A percentile compares a stretch with the other conserved stretches of the same genome.
Evolutionary conservation across 2,329 filamentous ascomycete species (phyloP).

Genomic region (Monilinia fructigena): DNA sequence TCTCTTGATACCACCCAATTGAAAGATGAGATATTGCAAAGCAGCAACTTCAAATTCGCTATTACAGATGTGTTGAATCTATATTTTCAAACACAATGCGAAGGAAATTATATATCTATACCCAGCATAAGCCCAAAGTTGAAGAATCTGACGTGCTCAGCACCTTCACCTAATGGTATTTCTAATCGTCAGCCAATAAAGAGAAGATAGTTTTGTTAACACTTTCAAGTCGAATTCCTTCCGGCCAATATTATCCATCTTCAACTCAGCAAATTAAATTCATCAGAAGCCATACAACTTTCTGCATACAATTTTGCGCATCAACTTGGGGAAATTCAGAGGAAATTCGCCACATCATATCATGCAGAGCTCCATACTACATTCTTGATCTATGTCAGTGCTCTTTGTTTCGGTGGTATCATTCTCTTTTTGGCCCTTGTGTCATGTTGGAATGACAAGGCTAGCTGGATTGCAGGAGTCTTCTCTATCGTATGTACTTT

Average conservation of each 20-base stretch:
- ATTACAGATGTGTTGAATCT: conserved; percentile 12
- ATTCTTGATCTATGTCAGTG: background rate
- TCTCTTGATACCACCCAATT: conserved; percentile 7
- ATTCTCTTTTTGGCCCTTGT: background rate
- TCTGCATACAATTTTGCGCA: conserved; percentile 1
- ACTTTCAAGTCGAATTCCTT: background rate
- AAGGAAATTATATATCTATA: conserved; percentile 5
- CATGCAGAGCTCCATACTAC: background rate
- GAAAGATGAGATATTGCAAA: background rate
- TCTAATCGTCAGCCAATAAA: background rate
- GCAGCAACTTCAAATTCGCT: background rate
- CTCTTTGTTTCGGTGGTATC: background rate
- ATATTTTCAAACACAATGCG: conserved; percentile 12
- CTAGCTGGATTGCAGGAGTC: background rate
- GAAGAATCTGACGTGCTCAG: background rate
- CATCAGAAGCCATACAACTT: background rate
- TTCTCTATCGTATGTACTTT: background rate
- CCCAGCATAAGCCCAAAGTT: background rate
- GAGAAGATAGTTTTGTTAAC: background rate
- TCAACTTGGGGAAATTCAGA: conserved; percentile 9
- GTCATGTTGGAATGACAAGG: background rate
- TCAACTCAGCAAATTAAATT: background rate
- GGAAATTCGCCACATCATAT: background rate
- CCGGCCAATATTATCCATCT: conserved; percentile 6
- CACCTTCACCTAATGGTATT: conserved; percentile 13